Evolutionary conservation across 805 yeast species (phyloP).

Genomic region (Hermanozyma aechmeae): DNA sequence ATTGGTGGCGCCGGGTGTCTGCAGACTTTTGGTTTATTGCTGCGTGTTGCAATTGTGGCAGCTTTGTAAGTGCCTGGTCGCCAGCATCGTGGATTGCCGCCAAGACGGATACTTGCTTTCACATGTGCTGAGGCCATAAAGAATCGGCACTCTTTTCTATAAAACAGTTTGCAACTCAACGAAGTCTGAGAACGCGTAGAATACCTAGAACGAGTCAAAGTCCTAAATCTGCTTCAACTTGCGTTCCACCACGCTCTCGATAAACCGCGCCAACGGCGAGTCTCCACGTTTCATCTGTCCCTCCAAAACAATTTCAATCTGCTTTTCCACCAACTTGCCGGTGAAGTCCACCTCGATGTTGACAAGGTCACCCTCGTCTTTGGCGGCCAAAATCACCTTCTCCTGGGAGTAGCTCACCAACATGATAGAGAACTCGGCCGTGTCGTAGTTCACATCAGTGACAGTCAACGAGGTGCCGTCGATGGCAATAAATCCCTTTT

Average conservation of each 20-base stretch:
- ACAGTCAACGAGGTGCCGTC: slow-evolving; percentile 94
- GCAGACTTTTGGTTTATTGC: too few relatives aligned
- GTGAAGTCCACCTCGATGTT: slow-evolving; percentile 93
- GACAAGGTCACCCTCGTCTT: slow-evolving; percentile 53
- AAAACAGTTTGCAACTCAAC: too few relatives aligned
- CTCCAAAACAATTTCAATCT: slow-evolving; percentile 51
- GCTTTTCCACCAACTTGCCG: slow-evolving; percentile 87
- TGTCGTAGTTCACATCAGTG: slow-evolving; percentile 58
- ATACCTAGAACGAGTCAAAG: too few relatives aligned
- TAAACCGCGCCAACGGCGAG: slow-evolving; percentile 41
- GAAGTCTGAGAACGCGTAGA: too few relatives aligned
- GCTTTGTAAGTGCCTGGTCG: too few relatives aligned
- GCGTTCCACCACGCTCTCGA: slow-evolving; percentile 25
- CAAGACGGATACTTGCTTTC: too few relatives aligned
- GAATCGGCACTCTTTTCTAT: too few relatives aligned
- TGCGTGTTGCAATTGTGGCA: too few relatives aligned
- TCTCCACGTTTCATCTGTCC: slow-evolving; percentile 41
- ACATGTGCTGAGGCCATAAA: too few relatives aligned
- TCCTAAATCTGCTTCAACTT: slow-evolving; percentile 18
- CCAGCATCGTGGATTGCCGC: too few relatives aligned
- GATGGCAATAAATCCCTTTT: slow-evolving; percentile 86
- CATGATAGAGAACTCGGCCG: slow-evolving; percentile 65
- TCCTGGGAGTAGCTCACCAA: slow-evolving; percentile 87
- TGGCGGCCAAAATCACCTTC: slow-evolving; percentile 65
- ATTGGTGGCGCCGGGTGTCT: too few relatives aligned